phyloP scores from a whole-genome alignment of 805 yeast species.

The Phaffomyces thermotolerans region DNA sequence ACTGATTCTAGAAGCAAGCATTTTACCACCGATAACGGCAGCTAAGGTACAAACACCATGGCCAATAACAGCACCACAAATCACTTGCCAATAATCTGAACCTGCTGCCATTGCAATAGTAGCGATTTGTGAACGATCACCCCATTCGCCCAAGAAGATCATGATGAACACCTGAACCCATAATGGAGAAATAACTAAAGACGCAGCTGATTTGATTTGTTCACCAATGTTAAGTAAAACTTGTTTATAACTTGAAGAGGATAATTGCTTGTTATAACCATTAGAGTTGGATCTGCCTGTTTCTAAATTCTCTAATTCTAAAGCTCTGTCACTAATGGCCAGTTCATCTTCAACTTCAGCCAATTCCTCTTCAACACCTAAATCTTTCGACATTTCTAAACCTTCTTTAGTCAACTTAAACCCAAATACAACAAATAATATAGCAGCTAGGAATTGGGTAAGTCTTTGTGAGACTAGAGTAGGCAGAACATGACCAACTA shows the following conservation, averaged over 20 bases:
- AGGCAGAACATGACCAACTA: conserved; percentile 89
- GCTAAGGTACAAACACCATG: conserved; percentile 81
- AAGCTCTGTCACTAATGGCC: conserved; percentile 51
- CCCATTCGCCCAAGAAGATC: conserved; percentile 99
- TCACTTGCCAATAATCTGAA: conserved; percentile 81
- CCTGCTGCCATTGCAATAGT: conserved; percentile 99
- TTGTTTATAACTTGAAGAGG: conserved; percentile 7
- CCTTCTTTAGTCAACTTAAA: conserved; percentile 74
- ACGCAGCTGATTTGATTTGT: conserved; percentile 8
- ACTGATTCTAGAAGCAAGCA: conserved; percentile 81
- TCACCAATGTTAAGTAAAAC: neutral
- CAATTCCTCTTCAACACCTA: conserved; percentile 90
- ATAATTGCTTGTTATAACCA: conserved; percentile 1
- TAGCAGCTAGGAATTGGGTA: conserved; percentile 77
- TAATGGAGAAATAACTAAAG: conserved; percentile 61
- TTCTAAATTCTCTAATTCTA: conserved; percentile 50
- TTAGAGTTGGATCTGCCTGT: conserved; percentile 18
- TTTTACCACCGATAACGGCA: conserved; percentile 92
- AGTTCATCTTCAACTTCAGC: conserved; percentile 96
- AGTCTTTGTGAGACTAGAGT: conserved; percentile 68
- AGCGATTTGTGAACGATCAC: conserved; percentile 96
- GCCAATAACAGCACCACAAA: conserved; percentile 83
- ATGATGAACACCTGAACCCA: conserved; percentile 93
- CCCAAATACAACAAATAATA: conserved; percentile 79
- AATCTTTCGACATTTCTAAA: conserved; percentile 64